phyloP scores from a whole-genome alignment of 768 basidiomycete genomes.

The Crassisporium funariophilum region DNA sequence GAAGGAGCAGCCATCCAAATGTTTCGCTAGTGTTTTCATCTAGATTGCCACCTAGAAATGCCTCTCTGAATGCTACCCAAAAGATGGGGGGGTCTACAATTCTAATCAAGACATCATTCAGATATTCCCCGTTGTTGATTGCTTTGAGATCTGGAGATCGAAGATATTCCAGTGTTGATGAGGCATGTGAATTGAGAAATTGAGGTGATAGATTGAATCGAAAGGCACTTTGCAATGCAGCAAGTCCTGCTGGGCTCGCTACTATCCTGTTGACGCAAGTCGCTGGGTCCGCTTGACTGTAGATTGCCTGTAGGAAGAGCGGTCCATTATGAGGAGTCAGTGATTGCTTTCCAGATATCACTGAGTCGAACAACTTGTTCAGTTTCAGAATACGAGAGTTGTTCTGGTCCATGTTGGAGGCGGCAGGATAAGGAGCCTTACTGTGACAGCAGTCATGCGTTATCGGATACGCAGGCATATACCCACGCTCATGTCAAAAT shows the following conservation, averaged over 20 bases:
- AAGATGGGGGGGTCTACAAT: constrained; percentile 56
- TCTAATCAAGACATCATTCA: constrained; percentile 38
- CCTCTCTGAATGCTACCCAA: constrained; percentile 41
- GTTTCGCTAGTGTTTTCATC: constrained; percentile 33
- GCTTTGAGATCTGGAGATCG: constrained; percentile 34
- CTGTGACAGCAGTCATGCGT: background rate
- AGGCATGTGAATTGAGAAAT: constrained; percentile 46
- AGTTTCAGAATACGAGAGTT: background rate
- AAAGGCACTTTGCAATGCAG: constrained; percentile 42
- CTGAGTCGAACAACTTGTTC: background rate
- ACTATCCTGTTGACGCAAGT: constrained; percentile 40
- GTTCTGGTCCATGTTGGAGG: background rate
- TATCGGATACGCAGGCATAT: no score
- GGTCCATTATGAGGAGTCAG: background rate
- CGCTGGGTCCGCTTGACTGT: constrained; percentile 37
- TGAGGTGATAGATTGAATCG: constrained; percentile 34
- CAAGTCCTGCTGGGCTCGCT: constrained; percentile 35
- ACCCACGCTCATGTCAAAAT: no score
- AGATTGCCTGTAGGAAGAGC: constrained; percentile 51
- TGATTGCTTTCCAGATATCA: background rate
- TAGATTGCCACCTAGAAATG: constrained; percentile 36
- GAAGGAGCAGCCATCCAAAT: constrained; percentile 53
- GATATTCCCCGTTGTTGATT: constrained; percentile 43
- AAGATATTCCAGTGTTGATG: constrained; percentile 40
- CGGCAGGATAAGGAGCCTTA: background rate